A percentile compares a stretch with the other conserved stretches of the same genome.
These are phyloP conservation scores for Pestalotiopsis sp. DNA, from an alignment of 2,329 filamentous ascomycete species.

Conservation along the genomic window DNA sequence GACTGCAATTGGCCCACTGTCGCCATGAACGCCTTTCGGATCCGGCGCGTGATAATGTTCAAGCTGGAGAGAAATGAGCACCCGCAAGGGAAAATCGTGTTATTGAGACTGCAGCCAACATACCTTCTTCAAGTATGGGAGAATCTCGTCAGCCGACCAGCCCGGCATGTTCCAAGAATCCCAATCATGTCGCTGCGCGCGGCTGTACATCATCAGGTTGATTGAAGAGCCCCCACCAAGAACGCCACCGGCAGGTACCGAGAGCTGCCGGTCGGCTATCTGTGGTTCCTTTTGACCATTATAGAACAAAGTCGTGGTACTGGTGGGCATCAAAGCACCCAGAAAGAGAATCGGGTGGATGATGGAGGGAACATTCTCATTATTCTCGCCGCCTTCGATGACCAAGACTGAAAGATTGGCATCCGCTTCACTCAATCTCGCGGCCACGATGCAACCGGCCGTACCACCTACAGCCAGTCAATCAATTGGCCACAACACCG, in stretches of 20 bases:
- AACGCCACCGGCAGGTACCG: constrained; percentile 31
- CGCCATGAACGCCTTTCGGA: constrained; percentile 44
- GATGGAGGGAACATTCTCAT: constrained; percentile 49
- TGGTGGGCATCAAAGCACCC: constrained; percentile 46
- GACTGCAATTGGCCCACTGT: constrained; percentile 50
- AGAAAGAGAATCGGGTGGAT: constrained; percentile 53
- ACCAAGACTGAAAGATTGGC: constrained; percentile 47
- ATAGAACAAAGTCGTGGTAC: constrained; percentile 48
- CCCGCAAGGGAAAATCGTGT: neutral
- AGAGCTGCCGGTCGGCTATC: constrained; percentile 43
- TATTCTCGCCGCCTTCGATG: constrained; percentile 58
- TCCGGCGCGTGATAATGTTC: constrained; percentile 23
- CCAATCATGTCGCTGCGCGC: constrained; percentile 27
- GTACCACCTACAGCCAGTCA: constrained; percentile 35
- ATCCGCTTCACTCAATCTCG: constrained; percentile 51
- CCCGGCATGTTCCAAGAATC: constrained; percentile 17
- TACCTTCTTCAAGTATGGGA: constrained; percentile 54
- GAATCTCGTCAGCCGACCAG: constrained; percentile 32
- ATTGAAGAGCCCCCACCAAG: constrained; percentile 46
- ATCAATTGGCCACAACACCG: neutral
- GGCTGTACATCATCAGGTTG: constrained; percentile 42
- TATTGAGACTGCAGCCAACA: neutral
- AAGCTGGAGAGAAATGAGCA: neutral
- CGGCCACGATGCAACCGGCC: constrained; percentile 52
- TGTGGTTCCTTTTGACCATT: constrained; percentile 45